A percentile compares a stretch with the other conserved stretches of the same genome.
phyloP scores from a whole-genome alignment of 768 basidiomycete genomes.

The Tulasnella sp. region DNA sequence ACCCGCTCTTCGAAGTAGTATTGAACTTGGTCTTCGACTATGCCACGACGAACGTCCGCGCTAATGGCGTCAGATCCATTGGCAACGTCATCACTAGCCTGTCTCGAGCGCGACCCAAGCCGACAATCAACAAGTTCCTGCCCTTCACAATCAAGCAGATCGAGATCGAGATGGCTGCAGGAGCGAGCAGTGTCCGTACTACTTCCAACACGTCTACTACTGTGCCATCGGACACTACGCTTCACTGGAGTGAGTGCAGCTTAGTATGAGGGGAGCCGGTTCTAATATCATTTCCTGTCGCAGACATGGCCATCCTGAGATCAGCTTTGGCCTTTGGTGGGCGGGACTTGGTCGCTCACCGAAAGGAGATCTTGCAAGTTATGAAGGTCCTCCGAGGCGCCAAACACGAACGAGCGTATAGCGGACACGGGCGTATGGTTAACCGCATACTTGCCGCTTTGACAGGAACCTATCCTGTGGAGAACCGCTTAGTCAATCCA shows the following conservation, averaged over 20 bases:
- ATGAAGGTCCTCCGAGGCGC: conserved; percentile 60
- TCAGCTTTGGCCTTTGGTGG: conserved; percentile 75
- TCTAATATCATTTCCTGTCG: background rate
- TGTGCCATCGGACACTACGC: conserved; percentile 72
- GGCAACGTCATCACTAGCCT: conserved; percentile 80
- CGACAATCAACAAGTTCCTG: conserved; percentile 70
- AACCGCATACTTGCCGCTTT: conserved; percentile 66
- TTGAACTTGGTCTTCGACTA: conserved; percentile 79
- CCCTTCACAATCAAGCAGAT: conserved; percentile 68
- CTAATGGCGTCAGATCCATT: conserved; percentile 84
- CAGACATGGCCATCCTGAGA: conserved; percentile 72
- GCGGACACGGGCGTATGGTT: conserved; percentile 65
- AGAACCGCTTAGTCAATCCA: conserved; percentile 70
- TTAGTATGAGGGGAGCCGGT: too few species aligned
- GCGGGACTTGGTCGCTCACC: conserved; percentile 51
- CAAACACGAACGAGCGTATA: conserved; percentile 82
- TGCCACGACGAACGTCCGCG: conserved; percentile 77
- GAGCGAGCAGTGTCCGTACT: conserved; percentile 77
- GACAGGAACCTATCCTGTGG: conserved; percentile 62
- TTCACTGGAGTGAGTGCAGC: conserved; percentile 77
- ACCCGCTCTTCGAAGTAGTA: conserved; percentile 71
- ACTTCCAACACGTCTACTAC: conserved; percentile 57
- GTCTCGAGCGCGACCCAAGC: conserved; percentile 63
- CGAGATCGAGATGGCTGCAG: conserved; percentile 75
- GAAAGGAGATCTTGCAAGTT: conserved; percentile 50